Percentiles rank a stretch among this genome's conserved stretches.
Conservation (phyloP, 371 early-diverging fungal species). For the Lichtheimia hyalospora region DNA sequence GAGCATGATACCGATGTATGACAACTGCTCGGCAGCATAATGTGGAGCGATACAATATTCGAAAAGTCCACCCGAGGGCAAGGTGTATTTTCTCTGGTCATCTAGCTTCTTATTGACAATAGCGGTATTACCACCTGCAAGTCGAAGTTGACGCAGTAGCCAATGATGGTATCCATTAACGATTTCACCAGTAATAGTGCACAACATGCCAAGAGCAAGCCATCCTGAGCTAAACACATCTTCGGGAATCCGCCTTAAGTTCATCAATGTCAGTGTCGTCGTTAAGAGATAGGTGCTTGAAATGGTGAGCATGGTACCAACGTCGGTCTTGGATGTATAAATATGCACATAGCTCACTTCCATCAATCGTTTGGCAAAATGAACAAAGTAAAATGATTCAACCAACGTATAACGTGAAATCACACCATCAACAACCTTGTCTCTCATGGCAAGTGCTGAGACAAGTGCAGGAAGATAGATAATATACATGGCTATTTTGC, state of each 20-base stretch:
- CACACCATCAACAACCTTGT: not conserved
- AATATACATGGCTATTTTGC: slow-evolving; percentile 19
- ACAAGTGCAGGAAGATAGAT: slow-evolving; percentile 23
- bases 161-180: slow-evolving; percentile 35
- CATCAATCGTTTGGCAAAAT: slow-evolving; percentile 26
- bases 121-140: too few relatives aligned
- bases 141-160: slow-evolving; percentile 23
- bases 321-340: slow-evolving; percentile 27
- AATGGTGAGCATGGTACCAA: slow-evolving; percentile 19
- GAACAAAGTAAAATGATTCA: slow-evolving; percentile 12
- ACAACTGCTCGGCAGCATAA: slow-evolving; percentile 24
- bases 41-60: slow-evolving; percentile 22
- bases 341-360: slow-evolving; percentile 35
- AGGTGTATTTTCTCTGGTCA: slow-evolving; percentile 5
- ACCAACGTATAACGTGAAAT: slow-evolving; percentile 13
- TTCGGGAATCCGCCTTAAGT: slow-evolving; percentile 8
- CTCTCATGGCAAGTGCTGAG: slow-evolving; percentile 5
- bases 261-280: slow-evolving; percentile 9
- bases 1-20: slow-evolving; percentile 21
- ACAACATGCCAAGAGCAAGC: slow-evolving; percentile 9
- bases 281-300: slow-evolving; percentile 17
- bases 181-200: slow-evolving; percentile 30
- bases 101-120: not conserved
- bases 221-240: not conserved
- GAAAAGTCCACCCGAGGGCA: slow-evolving; percentile 27